Conservation (phyloP, 2,329 filamentous ascomycete genomes). For the Pseudonectria buxi region DNA sequence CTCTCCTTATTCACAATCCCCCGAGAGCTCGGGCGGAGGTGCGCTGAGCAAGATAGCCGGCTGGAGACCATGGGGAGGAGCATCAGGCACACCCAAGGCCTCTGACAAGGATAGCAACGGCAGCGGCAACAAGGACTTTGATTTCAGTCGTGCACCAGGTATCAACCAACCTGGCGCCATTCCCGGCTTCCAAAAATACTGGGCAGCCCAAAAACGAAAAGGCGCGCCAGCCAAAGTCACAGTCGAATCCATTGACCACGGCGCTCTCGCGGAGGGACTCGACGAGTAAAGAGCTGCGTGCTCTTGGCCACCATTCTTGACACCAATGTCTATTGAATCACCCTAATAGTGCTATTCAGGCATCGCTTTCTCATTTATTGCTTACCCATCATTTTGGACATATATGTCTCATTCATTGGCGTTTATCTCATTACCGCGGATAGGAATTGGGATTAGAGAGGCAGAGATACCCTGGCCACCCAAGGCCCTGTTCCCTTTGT, state of each 20-base stretch:
- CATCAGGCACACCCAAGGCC: slow-evolving; percentile 7
- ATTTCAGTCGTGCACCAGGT: slow-evolving; percentile 52
- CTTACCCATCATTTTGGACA: slow-evolving; percentile 1
- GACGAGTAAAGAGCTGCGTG: slow-evolving; percentile 16
- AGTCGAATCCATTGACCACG: slow-evolving; percentile 50
- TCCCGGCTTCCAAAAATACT: slow-evolving; percentile 59
- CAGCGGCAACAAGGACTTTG: slow-evolving; percentile 20
- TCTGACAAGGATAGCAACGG: slow-evolving; percentile 4
- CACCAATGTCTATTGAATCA: background rate
- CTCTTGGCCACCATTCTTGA: background rate
- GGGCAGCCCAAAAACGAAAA: slow-evolving; percentile 43
- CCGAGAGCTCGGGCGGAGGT: slow-evolving; percentile 14
- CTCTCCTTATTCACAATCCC: slow-evolving; percentile 18
- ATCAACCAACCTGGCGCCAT: slow-evolving; percentile 75
- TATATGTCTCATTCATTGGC: slow-evolving; percentile 13
- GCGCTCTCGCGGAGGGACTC: slow-evolving; percentile 55
- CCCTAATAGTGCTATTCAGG: slow-evolving; percentile 7
- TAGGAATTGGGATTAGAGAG: slow-evolving; percentile 10
- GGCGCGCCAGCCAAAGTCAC: slow-evolving; percentile 50
- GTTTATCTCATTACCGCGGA: slow-evolving; percentile 13
- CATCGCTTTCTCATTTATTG: slow-evolving; percentile 12
- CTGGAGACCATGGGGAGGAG: slow-evolving; percentile 44
- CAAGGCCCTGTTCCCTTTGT: slow-evolving; percentile 16
- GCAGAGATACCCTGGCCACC: slow-evolving; percentile 23
- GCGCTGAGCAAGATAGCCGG: slow-evolving; percentile 39